These are phyloP conservation scores for Vicia sativa DNA, from an alignment of 306 rosid species.

Conservation along the genomic window DNA sequence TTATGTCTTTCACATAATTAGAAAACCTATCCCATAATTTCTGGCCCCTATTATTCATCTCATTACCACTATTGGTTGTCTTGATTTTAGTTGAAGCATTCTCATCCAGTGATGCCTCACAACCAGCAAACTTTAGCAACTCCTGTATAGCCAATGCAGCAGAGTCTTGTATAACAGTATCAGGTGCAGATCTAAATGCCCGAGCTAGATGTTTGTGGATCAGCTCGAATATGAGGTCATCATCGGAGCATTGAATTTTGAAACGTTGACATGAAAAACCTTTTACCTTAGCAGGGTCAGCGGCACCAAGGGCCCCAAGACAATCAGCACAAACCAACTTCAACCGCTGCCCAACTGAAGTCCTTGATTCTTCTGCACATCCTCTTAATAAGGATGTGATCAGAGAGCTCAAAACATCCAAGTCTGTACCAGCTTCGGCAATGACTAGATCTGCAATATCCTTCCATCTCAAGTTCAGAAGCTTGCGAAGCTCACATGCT, in stretches of 20 bases:
- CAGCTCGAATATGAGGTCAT: conserved; percentile 92
- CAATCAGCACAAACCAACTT: conserved; percentile 98
- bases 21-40: conserved; percentile 93
- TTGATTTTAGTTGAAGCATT: conserved; percentile 59
- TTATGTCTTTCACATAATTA: conserved; percentile 90
- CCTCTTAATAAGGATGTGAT: conserved; percentile 82
- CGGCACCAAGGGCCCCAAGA: conserved; percentile 95
- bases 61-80: conserved; percentile 43
- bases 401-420: conserved; percentile 85
- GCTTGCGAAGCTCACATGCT: conserved; percentile 74
- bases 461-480: conserved; percentile 76
- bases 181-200: conserved; percentile 95
- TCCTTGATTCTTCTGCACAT: conserved; percentile 92
- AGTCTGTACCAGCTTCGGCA: conserved; percentile 75
- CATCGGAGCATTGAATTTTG: conserved; percentile 95
- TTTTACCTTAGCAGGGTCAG: conserved; percentile 95
- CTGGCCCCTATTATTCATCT: conserved; percentile 82
- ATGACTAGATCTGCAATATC: conserved; percentile 72
- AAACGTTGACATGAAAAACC: conserved; percentile 76
- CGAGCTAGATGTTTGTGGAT: conserved; percentile 94
- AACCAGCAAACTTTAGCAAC: conserved; percentile 93
- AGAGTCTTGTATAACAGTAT: conserved; percentile 92
- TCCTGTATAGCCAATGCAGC: conserved; percentile 99
- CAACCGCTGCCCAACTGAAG: conserved; percentile 78
- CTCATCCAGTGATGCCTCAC: conserved; percentile 85